Evolutionary conservation across 2,329 filamentous ascomycete species (phyloP).

Genomic region (Ophiostoma triangulosporum): DNA sequence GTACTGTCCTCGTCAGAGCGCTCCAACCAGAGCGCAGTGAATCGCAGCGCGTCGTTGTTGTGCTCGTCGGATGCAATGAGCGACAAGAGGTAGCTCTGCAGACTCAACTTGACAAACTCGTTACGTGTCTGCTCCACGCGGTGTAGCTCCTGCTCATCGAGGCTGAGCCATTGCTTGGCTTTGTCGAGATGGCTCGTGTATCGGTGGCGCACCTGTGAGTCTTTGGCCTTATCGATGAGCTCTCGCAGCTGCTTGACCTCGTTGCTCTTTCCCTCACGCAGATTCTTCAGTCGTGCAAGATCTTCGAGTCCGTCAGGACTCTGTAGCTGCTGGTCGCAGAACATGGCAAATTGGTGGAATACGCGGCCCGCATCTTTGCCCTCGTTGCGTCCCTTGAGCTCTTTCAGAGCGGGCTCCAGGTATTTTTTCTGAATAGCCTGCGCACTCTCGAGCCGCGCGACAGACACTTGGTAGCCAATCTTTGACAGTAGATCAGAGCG

Average conservation of each 20-base stretch:
- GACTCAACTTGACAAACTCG: conserved; percentile 72
- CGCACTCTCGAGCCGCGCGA: conserved; percentile 81
- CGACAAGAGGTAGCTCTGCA: conserved; percentile 86
- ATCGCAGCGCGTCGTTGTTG: conserved; percentile 79
- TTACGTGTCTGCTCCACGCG: conserved; percentile 63
- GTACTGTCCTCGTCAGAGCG: conserved; percentile 62
- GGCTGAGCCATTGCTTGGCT: conserved; percentile 76
- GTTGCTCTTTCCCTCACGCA: conserved; percentile 66
- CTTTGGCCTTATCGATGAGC: conserved; percentile 35
- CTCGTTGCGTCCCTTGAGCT: conserved; percentile 54
- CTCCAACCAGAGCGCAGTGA: conserved; percentile 89
- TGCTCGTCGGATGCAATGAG: conserved; percentile 76
- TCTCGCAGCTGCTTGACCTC: conserved; percentile 64
- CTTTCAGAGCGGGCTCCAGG: conserved; percentile 68
- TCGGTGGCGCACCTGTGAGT: conserved; percentile 39
- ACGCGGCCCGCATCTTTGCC: conserved; percentile 72
- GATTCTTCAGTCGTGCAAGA: conserved; percentile 61
- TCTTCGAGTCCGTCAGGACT: conserved; percentile 77
- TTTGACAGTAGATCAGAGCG: conserved; percentile 72
- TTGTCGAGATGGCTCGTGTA: conserved; percentile 51
- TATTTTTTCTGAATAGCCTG: conserved; percentile 82
- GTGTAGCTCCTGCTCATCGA: conserved; percentile 78
- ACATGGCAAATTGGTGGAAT: conserved; percentile 86
- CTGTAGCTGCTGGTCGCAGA: conserved; percentile 89
- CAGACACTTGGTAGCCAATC: conserved; percentile 76